phyloP scores from a whole-genome alignment of 2,329 filamentous ascomycete species.

The Colletotrichum lini region DNA sequence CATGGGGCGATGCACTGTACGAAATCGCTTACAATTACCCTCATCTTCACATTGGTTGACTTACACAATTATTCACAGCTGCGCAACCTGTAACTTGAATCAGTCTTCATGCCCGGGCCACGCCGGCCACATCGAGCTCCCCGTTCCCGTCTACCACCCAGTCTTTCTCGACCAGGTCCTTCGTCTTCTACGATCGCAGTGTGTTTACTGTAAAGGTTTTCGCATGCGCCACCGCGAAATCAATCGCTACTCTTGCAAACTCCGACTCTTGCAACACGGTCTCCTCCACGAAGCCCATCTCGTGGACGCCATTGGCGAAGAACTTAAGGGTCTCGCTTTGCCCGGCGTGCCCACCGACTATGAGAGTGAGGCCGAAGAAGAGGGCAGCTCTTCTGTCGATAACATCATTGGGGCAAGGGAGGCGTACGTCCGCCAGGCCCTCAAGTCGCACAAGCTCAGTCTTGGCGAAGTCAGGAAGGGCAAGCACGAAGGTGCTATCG shows the following conservation, averaged over 20 bases:
- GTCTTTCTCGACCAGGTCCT: constrained; percentile 95
- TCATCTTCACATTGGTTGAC: constrained; percentile 20
- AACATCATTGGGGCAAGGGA: constrained; percentile 67
- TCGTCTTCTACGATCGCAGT: constrained; percentile 87
- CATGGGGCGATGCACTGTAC: constrained; percentile 88
- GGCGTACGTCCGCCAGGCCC: constrained; percentile 80
- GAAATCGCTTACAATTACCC: constrained; percentile 49
- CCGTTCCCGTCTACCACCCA: constrained; percentile 95
- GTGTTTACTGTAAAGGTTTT: constrained; percentile 90
- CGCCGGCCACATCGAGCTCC: constrained; percentile 94
- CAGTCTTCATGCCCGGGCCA: constrained; percentile 90
- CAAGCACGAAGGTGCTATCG: constrained; percentile 88
- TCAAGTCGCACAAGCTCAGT: constrained; percentile 71
- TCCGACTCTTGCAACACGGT: constrained; percentile 88
- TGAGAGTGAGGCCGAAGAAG: constrained; percentile 75
- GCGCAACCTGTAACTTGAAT: constrained; percentile 91
- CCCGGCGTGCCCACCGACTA: constrained; percentile 56
- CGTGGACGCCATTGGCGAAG: constrained; percentile 68
- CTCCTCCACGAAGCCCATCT: constrained; percentile 78
- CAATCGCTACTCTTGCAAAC: constrained; percentile 85
- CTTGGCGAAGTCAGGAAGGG: constrained; percentile 67
- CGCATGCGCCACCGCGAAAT: constrained; percentile 83
- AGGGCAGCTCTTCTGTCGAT: constrained; percentile 69
- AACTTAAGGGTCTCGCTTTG: constrained; percentile 60
- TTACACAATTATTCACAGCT: constrained; percentile 66